Evolutionary conservation across 176 grass and related monocot genomes (phyloP).

Genomic region (Raddia guianensis): DNA sequence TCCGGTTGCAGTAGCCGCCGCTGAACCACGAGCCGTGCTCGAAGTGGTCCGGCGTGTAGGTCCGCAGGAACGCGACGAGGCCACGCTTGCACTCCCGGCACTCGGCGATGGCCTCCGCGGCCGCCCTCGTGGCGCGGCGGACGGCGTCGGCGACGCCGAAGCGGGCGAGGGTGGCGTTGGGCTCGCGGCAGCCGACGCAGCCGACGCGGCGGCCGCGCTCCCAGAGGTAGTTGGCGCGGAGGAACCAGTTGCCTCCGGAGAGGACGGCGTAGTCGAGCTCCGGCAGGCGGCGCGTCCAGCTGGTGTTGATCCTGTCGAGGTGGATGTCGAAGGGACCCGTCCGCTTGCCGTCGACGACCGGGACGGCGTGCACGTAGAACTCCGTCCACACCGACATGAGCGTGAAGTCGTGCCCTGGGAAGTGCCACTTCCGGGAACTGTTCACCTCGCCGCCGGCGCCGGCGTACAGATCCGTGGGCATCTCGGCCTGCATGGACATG

Average conservation of each 20-base stretch:
- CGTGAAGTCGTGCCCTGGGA: constrained; percentile 56
- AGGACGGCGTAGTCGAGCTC: constrained; percentile 56
- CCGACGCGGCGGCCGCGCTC: constrained; percentile 43
- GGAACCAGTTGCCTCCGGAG: constrained; percentile 79
- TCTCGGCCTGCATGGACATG: too few species aligned
- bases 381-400: constrained; percentile 71
- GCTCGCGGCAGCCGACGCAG: constrained; percentile 50
- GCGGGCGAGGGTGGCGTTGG: constrained; percentile 20
- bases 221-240: constrained; percentile 56
- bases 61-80: constrained; percentile 52
- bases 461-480: too few species aligned
- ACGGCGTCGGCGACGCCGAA: constrained; percentile 38
- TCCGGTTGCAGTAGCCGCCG: constrained; percentile 65
- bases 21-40: constrained; percentile 65
- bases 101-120: constrained; percentile 36
- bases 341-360: constrained; percentile 38
- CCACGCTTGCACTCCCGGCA: constrained; percentile 42
- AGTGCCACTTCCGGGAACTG: too few species aligned
- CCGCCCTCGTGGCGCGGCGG: constrained; percentile 41
- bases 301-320: constrained; percentile 57
- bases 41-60: constrained; percentile 67
- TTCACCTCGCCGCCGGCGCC: too few species aligned
- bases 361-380: constrained; percentile 51
- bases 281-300: constrained; percentile 49
- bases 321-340: constrained; percentile 61